Evolutionary conservation across 495 filamentous ascomycete species (phyloP), one percentile per base, ranked within the genome.

Genomic region (Cetradonia linearis): DNA sequence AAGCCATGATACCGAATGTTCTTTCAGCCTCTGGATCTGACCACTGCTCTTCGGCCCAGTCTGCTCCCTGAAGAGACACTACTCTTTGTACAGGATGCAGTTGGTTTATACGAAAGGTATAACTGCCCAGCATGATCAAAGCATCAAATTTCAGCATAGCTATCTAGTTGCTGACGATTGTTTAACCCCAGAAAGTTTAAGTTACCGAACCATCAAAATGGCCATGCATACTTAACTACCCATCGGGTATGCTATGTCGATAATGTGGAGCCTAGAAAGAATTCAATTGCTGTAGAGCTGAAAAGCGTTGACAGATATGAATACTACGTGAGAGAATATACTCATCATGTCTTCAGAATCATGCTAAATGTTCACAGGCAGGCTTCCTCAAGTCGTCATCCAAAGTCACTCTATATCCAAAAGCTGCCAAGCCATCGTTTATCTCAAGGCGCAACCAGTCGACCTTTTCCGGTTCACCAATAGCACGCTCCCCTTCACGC

Each of bases 71-170:
- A 96, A 75, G 93, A 97, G 73, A 79, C 81, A 25, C 76, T 96
- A 34, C 82, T 97, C 60, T 97, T 96, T 76, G 90, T 99, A 62
- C 91, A 96, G 74, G 89, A 96, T 80, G 87, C 87, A 71, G 93
- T 97, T 68, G 93, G 94, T 66, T 77, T 99, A 63, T 99, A 99
- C 74, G 88, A 96, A 78, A 93, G 94, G 91, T 96, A 76, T 37
- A 37, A 34, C 5, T 33, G 18, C 33, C 31, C 40, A 33, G n/a
- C 14, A 52, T n/a, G 20, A 47, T 37, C 20, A 23, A 48, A 25
- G 23, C 25, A 28, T 40, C 47, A 38, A 64, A 14, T 9, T 36
- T 25, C 8, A n/a, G 53, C n/a, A 52, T 48, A 14, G 36, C 48
- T 59, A 16, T 52, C 49, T 5, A 52, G n/a, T 33, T 25, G 20